Evolutionary conservation across 1,139 yeast genomes (phyloP).

Genomic region (Pichia sp.): DNA sequence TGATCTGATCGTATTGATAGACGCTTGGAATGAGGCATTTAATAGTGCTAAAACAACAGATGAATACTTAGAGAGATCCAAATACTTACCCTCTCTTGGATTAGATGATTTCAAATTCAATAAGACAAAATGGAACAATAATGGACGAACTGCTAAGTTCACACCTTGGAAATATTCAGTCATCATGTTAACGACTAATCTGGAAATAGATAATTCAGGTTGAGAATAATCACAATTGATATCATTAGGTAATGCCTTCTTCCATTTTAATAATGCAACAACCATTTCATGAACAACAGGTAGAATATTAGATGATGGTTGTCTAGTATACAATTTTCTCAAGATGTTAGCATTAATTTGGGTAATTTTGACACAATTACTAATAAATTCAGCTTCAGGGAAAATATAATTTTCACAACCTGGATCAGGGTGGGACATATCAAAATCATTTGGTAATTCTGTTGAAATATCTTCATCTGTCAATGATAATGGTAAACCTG

Average conservation of each 20-base stretch:
- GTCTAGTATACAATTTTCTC: slow-evolving; percentile 71
- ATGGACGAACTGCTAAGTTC: slow-evolving; percentile 78
- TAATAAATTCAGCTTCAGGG: slow-evolving; percentile 78
- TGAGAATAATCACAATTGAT: slow-evolving; percentile 62
- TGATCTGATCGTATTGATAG: slow-evolving; percentile 73
- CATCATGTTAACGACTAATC: slow-evolving; percentile 75
- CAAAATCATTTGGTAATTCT: slow-evolving; percentile 71
- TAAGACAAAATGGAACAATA: slow-evolving; percentile 76
- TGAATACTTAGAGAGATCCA: slow-evolving; percentile 69
- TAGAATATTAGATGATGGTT: slow-evolving; percentile 69
- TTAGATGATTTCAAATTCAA: slow-evolving; percentile 52
- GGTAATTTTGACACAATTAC: slow-evolving; percentile 77
- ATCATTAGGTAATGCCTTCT: slow-evolving; percentile 59
- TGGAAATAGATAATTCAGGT: slow-evolving; percentile 54
- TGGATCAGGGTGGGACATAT: slow-evolving; percentile 54
- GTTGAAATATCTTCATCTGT: slow-evolving; percentile 80
- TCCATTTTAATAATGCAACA: slow-evolving; percentile 70
- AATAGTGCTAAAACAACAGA: slow-evolving; percentile 64
- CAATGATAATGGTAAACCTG: slow-evolving; percentile 77
- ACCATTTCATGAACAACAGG: slow-evolving; percentile 75
- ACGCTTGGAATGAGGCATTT: slow-evolving; percentile 82
- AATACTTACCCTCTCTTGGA: slow-evolving; percentile 41
- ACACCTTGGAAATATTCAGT: slow-evolving; percentile 87
- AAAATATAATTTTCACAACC: slow-evolving; percentile 68
- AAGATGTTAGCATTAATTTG: slow-evolving; percentile 77